phyloP scores from a whole-genome alignment of 208 protist species.

The Sergeia podlipaevii region DNA sequence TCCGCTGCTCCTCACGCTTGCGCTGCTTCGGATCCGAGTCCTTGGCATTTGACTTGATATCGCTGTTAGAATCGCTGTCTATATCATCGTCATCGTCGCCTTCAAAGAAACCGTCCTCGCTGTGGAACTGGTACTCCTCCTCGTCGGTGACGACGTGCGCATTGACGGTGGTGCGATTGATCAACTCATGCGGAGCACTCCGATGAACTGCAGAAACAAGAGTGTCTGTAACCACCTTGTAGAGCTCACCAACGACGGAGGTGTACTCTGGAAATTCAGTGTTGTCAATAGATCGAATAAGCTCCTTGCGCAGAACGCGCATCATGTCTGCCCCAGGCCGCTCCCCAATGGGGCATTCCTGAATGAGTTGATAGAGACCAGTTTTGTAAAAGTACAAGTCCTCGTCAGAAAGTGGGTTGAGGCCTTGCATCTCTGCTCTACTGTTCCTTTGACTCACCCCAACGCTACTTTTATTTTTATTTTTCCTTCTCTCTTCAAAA shows the following conservation, averaged over 20 bases:
- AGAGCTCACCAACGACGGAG: conserved; percentile 58
- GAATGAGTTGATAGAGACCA: conserved; percentile 67
- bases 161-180: conserved; percentile 66
- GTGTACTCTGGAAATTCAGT: conserved; percentile 64
- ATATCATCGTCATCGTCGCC: conserved; percentile 66
- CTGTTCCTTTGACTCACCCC: not conserved
- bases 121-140: conserved; percentile 76
- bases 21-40: conserved; percentile 58
- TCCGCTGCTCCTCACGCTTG: conserved; percentile 69
- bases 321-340: conserved; percentile 72
- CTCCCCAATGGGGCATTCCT: conserved; percentile 62
- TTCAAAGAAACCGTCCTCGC: conserved; percentile 67
- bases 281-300: conserved; percentile 57
- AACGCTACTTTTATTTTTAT: too few relatives aligned
- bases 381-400: conserved; percentile 78
- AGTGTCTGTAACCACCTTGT: conserved; percentile 82
- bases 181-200: conserved; percentile 73
- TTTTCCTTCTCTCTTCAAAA: too few relatives aligned
- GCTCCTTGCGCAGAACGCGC: conserved; percentile 64
- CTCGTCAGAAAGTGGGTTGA: conserved; percentile 18
- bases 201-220: conserved; percentile 77
- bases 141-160: conserved; percentile 79
- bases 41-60: conserved; percentile 44
- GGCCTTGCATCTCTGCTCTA: conserved; percentile 2
- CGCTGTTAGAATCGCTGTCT: conserved; percentile 53